Conservation (phyloP, 345 rosid species). For the Laguncularia racemosa region DNA sequence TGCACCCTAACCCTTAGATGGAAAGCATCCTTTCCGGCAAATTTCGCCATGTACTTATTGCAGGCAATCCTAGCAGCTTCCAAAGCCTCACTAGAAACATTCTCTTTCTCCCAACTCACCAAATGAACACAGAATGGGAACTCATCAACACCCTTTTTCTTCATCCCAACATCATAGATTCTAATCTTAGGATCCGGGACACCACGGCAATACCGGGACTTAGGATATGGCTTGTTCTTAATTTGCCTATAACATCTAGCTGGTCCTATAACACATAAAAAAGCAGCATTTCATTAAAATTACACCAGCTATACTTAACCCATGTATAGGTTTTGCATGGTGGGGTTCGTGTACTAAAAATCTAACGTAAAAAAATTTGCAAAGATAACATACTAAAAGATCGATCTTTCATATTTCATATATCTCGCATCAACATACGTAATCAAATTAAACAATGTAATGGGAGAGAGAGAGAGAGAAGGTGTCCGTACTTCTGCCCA, state of each 20-base stretch:
- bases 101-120: slow-evolving; percentile 16
- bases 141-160: slow-evolving; percentile 18
- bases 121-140: slow-evolving; percentile 14
- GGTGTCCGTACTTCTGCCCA: too few relatives aligned
- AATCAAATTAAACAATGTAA: too few relatives aligned
- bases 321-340: too few relatives aligned
- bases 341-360: too few relatives aligned
- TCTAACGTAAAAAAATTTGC: too few relatives aligned
- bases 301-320: too few relatives aligned
- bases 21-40: slow-evolving; percentile 19
- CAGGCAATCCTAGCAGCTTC: slow-evolving; percentile 20
- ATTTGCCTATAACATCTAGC: slow-evolving; percentile 18
- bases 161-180: slow-evolving; percentile 21
- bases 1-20: slow-evolving; percentile 14
- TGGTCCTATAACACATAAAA: neutral
- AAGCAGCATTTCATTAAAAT: too few relatives aligned
- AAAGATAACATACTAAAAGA: too few relatives aligned
- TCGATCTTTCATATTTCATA: too few relatives aligned
- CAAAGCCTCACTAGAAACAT: slow-evolving; percentile 20
- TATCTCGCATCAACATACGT: too few relatives aligned
- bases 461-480: too few relatives aligned
- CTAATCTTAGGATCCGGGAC: slow-evolving; percentile 22
- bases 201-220: slow-evolving; percentile 20
- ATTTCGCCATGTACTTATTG: slow-evolving; percentile 23
- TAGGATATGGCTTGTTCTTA: slow-evolving; percentile 19